These are phyloP conservation scores for Tanacetum coccineum DNA, from an alignment of 129 eudicot genomes.

Conservation along the genomic window DNA sequence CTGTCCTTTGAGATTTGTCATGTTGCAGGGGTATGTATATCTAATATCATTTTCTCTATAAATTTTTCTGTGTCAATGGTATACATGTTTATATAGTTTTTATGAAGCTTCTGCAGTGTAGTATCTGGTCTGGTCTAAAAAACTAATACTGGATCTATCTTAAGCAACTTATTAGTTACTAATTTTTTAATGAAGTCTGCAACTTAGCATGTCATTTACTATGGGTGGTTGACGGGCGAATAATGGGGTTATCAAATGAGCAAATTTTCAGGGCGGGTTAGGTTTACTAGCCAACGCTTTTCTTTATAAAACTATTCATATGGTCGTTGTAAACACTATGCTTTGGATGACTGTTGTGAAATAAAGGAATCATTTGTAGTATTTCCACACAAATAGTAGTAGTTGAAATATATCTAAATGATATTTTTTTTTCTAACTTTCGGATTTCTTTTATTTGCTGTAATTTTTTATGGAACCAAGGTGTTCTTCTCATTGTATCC, in stretches of 20 bases:
- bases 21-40: conserved; percentile 60
- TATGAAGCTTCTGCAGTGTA: neutral
- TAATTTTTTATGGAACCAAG: too few relatives aligned
- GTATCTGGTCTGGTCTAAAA: too few relatives aligned
- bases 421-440: neutral
- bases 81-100: neutral
- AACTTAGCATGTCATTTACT: too few relatives aligned
- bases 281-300: neutral
- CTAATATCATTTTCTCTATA: neutral
- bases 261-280: neutral
- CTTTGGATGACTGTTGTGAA: neutral
- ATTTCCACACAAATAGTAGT: too few relatives aligned
- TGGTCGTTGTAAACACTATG: neutral
- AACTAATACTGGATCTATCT: too few relatives aligned
- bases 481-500: too few relatives aligned
- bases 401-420: neutral
- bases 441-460: neutral
- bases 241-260: neutral
- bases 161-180: too few relatives aligned
- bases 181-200: too few relatives aligned
- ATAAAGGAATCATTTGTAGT: too few relatives aligned
- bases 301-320: too few relatives aligned
- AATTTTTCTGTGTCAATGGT: neutral
- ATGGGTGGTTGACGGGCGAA: too few relatives aligned
- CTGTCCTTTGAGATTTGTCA: conserved; percentile 66